A percentile compares a stretch with the other conserved stretches of the same genome.
Evolutionary conservation across 176 grass and related monocot genomes (phyloP).

Genomic region (Carex myosuroides): DNA sequence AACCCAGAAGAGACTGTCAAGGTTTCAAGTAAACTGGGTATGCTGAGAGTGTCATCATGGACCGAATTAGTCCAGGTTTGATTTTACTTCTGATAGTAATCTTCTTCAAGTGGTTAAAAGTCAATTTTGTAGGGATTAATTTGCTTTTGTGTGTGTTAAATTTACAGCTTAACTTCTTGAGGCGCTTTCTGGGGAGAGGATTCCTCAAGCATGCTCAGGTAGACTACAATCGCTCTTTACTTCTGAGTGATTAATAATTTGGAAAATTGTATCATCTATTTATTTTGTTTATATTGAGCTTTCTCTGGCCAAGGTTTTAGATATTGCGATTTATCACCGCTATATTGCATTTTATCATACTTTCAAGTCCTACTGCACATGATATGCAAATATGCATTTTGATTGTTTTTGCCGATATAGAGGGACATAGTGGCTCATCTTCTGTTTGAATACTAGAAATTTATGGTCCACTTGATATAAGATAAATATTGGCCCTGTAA

Average conservation of each 20-base stretch:
- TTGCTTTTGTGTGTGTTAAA: constrained; percentile 25
- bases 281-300: constrained; percentile 7
- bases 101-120: not conserved
- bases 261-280: constrained; percentile 5
- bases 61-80: constrained; percentile 80
- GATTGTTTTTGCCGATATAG: not conserved
- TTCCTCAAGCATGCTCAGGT: constrained; percentile 97
- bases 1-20: constrained; percentile 67
- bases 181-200: constrained; percentile 63
- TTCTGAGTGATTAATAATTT: constrained; percentile 1
- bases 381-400: not conserved
- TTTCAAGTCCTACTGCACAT: not conserved
- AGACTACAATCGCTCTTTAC: not conserved
- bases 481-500: not conserved
- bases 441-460: not conserved
- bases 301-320: not conserved
- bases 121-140: not conserved
- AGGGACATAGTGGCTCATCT: not conserved
- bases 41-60: constrained; percentile 78
- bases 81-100: not conserved
- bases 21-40: constrained; percentile 59
- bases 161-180: constrained; percentile 84
- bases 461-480: not conserved
- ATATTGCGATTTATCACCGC: not conserved
- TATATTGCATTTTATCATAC: not conserved